phyloP scores from a whole-genome alignment of 805 yeast genomes.

The Myxozyma mucilagina region DNA sequence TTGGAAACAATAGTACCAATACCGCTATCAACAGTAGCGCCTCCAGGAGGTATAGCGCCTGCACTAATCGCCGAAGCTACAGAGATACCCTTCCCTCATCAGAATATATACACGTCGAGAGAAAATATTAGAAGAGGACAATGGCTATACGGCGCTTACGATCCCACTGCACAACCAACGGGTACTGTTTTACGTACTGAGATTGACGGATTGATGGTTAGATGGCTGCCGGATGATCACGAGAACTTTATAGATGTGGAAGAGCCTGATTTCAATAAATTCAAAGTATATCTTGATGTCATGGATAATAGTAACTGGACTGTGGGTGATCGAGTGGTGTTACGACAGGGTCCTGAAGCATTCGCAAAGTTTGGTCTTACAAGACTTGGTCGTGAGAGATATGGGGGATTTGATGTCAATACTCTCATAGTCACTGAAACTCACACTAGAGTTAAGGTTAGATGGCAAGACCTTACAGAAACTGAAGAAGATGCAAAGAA shows the following conservation, averaged over 20 bases:
- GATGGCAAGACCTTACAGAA: conserved; percentile 27
- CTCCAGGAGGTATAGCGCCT: conserved; percentile 28
- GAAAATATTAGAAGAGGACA: conserved; percentile 22
- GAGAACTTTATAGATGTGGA: conserved; percentile 15
- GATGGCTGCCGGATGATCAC: conserved; percentile 24
- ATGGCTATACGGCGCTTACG: conserved; percentile 25
- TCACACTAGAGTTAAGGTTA: conserved; percentile 20
- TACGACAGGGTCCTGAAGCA: conserved; percentile 12
- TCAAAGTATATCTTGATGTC: conserved; percentile 12
- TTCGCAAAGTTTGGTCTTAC: conserved; percentile 9
- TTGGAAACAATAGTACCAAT: conserved; percentile 8
- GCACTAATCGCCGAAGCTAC: conserved; percentile 19
- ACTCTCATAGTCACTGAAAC: conserved; percentile 19
- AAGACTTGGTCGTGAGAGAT: conserved; percentile 22
- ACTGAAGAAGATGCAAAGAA: conserved; percentile 11
- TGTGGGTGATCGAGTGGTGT: conserved; percentile 30
- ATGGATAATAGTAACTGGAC: conserved; percentile 29
- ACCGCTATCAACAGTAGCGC: conserved; percentile 12
- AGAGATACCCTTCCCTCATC: conserved; percentile 22
- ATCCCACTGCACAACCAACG: background rate
- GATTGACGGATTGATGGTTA: conserved; percentile 14
- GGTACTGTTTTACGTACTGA: conserved; percentile 24
- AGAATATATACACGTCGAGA: conserved; percentile 8
- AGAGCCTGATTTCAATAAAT: conserved; percentile 8
- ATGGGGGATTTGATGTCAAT: conserved; percentile 30